Conservation (phyloP, 2,329 filamentous ascomycete genomes). For the Scedosporium boydii region DNA sequence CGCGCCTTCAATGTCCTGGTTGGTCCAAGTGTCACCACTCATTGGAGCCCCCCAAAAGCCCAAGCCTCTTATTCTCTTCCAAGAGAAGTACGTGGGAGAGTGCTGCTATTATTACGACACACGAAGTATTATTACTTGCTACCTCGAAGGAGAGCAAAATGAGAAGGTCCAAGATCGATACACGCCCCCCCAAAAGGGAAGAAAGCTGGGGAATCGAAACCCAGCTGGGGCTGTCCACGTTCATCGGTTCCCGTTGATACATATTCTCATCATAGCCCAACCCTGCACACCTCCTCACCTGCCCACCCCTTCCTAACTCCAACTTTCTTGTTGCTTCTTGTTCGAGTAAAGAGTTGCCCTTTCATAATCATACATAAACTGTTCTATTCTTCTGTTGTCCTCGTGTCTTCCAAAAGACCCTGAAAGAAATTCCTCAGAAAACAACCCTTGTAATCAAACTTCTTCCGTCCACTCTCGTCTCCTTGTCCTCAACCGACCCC, state of each 20-base stretch:
- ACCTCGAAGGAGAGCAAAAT: neutral
- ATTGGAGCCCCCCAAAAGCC: neutral
- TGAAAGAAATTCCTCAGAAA: neutral
- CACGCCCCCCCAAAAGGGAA: neutral
- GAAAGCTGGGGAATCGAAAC: neutral
- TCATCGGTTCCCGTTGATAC: neutral
- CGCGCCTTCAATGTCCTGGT: constrained; percentile 2
- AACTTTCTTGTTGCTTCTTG: neutral
- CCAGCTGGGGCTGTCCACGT: neutral
- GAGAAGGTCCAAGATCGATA: neutral
- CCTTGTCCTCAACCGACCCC: too few species aligned
- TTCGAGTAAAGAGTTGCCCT: neutral
- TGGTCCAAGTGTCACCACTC: constrained; percentile 6
- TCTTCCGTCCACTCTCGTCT: too few species aligned
- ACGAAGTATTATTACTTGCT: neutral
- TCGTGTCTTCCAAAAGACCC: neutral
- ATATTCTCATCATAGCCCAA: neutral
- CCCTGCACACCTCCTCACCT: neutral
- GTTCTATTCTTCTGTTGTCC: too few species aligned
- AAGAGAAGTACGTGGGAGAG: neutral
- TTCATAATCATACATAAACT: neutral
- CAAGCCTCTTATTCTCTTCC: neutral
- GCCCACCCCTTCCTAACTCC: neutral
- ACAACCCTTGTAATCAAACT: too few species aligned
- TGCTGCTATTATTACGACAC: neutral